Conservation (phyloP, 2,329 filamentous ascomycete species). For the Ophiostoma populinum region DNA sequence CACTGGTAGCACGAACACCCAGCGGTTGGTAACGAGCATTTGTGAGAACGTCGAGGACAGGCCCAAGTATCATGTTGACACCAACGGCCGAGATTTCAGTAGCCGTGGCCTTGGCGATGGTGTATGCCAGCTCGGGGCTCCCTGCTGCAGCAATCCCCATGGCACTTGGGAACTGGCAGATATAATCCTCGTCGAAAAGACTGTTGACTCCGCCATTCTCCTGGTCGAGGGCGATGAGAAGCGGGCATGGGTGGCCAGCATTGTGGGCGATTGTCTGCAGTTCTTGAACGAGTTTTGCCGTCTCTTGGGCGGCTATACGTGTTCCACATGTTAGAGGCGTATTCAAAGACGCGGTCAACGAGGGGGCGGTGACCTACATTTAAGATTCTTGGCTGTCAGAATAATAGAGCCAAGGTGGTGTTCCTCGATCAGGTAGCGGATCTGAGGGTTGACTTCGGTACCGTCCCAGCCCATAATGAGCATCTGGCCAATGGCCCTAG, state of each 20-base stretch:
- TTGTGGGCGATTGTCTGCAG: constrained; percentile 83
- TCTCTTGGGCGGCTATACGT: constrained; percentile 76
- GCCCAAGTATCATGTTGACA: constrained; percentile 89
- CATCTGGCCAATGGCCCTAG: constrained; percentile 56
- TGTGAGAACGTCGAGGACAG: constrained; percentile 82
- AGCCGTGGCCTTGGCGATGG: constrained; percentile 82
- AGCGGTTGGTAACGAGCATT: constrained; percentile 84
- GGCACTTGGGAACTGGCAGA: constrained; percentile 89
- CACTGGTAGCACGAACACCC: constrained; percentile 75
- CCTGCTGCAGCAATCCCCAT: constrained; percentile 95
- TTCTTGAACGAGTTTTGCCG: constrained; percentile 73
- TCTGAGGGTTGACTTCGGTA: constrained; percentile 66
- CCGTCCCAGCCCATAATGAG: constrained; percentile 79
- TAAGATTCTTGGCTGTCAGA: constrained; percentile 69
- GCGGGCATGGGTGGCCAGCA: constrained; percentile 73
- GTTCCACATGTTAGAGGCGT: constrained; percentile 11
- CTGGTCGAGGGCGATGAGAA: constrained; percentile 85
- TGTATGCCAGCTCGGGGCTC: constrained; percentile 67
- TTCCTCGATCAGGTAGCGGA: constrained; percentile 62
- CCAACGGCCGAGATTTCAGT: constrained; percentile 85
- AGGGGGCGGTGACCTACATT: constrained; percentile 36
- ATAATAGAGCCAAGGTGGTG: constrained; percentile 80
- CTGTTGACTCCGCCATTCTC: constrained; percentile 98
- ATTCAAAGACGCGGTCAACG: too few species aligned
- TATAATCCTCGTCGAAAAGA: constrained; percentile 86